Base-by-base conservation (phyloP, 257 asterid genomes). In the Leptodermis oblonga region DNA sequence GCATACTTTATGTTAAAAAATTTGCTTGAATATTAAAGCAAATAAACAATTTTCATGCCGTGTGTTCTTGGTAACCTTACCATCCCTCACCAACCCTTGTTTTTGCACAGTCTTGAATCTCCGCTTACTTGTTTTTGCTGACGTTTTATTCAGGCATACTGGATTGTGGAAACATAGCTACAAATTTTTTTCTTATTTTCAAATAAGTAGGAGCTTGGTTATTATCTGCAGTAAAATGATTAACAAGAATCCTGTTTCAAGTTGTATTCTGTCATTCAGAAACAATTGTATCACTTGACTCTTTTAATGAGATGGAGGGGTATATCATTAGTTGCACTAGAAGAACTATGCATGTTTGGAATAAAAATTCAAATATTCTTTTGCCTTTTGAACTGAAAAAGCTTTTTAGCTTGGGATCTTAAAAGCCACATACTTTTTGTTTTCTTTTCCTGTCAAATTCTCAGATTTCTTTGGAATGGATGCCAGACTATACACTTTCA, bases 401-500 rank as follows among this genome's bases (percentile, higher is more conserved):
- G 10, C 18, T 54, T 12, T 20, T 41, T 45, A 10, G 46, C 39
- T 69, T 46, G 58, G 23, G 8, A 46, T 48, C 25, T 23, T 55
- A 12, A 31, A 51, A 48, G 17, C 69, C 34, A 28, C 5, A 51
- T 37, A 60, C 28, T 20, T 20, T 46, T 14, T 30, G n/a, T n/a
- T n/a, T n/a, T n/a, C n/a, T n/a, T 74, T n/a, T n/a, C 66, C 30
- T 61, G 41, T 31, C 53, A 53, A 61, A 73, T 73, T 76, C 74
- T 76, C 86, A 88, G 96, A 87, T 80, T 82, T 91, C 71, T 62
- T 81, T 60, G 93, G 88, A 55, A 83, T 91, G 60, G 96, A 88
- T 79, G 82, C 88, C 51, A 86, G 85, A 25, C 95, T 95, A 45
- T 87, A 76, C 80, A 88, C 92, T 25, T 88, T 88, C 73, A 73